Percentiles rank a stretch among this genome's conserved stretches.
Conservation (phyloP, 176 grass and related monocot species). For the Rhipidocladum racemiflorum region DNA sequence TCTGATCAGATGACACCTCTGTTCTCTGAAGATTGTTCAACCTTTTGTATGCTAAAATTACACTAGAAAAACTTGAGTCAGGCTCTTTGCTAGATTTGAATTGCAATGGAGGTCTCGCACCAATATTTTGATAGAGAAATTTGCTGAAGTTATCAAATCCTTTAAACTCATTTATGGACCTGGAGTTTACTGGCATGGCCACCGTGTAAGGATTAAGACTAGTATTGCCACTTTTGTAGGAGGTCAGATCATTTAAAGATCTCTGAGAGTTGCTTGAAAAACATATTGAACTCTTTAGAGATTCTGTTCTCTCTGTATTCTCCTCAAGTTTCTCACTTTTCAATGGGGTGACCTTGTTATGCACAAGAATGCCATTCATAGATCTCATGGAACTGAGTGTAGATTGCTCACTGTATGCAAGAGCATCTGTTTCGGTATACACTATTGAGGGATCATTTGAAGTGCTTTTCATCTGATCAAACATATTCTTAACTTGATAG, state of each 20-base stretch:
- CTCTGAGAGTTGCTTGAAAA: constrained; percentile 37
- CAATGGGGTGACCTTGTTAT: constrained; percentile 19
- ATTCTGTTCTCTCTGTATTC: constrained; percentile 18
- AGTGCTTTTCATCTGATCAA: constrained; percentile 23
- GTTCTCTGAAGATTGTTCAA: constrained; percentile 44
- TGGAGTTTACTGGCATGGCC: constrained; percentile 54
- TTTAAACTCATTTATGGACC: constrained; percentile 40
- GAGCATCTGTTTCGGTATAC: constrained; percentile 32
- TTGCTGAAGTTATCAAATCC: constrained; percentile 25
- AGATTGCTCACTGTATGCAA: neutral
- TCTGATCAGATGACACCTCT: neutral
- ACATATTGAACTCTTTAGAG: constrained; percentile 24
- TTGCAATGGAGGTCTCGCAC: constrained; percentile 24
- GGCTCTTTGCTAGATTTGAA: constrained; percentile 19
- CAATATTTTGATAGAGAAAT: constrained; percentile 20
- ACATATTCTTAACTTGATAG: constrained; percentile 54
- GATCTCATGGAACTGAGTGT: constrained; percentile 18
- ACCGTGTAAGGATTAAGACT: constrained; percentile 43
- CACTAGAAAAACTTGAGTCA: constrained; percentile 29
- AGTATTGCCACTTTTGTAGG: constrained; percentile 6
- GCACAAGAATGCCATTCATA: constrained; percentile 9
- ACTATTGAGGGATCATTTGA: constrained; percentile 29
- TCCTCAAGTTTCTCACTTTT: constrained; percentile 28
- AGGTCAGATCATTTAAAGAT: constrained; percentile 40
- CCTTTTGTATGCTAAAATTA: constrained; percentile 8